Conservation (phyloP, 805 yeast species). For the Limtongozyma cylindracea region DNA sequence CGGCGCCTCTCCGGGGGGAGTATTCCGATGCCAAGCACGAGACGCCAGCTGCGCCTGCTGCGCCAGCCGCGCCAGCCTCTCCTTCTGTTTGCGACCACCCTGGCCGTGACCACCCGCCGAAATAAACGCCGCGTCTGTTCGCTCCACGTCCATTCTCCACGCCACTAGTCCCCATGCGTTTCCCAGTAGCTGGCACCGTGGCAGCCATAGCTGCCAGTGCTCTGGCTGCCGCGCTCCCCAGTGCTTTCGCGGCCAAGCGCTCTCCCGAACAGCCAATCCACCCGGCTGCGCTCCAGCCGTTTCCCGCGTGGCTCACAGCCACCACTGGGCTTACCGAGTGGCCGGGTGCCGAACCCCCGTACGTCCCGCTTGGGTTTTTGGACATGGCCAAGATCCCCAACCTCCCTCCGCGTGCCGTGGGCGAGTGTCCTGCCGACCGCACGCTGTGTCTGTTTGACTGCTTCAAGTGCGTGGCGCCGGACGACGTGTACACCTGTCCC, state of each 20-base stretch:
- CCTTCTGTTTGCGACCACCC: no score
- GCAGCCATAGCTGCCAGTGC: no score
- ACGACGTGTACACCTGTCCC: constrained; percentile 58
- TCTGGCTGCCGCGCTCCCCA: no score
- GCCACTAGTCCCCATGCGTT: no score
- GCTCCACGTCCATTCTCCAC: no score
- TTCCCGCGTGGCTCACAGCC: constrained; percentile 60
- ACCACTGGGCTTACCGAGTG: constrained; percentile 53
- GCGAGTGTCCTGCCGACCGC: constrained; percentile 25
- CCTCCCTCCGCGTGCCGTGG: constrained; percentile 21
- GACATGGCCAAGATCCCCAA: constrained; percentile 19
- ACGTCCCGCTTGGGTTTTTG: constrained; percentile 54
- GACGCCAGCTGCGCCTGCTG: background rate
- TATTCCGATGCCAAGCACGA: background rate
- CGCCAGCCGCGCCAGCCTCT: background rate
- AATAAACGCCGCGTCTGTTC: no score
- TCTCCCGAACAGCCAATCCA: no score
- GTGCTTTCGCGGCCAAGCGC: no score
- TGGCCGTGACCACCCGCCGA: no score
- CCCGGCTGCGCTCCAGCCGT: no score
- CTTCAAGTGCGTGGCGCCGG: constrained; percentile 44
- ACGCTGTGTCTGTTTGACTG: constrained; percentile 64
- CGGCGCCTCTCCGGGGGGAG: background rate
- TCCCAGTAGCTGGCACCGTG: no score
- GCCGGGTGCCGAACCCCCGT: constrained; percentile 83